Conservation (phyloP, 1,284 basidiomycete genomes). For the Nidula niveotomentosa region DNA sequence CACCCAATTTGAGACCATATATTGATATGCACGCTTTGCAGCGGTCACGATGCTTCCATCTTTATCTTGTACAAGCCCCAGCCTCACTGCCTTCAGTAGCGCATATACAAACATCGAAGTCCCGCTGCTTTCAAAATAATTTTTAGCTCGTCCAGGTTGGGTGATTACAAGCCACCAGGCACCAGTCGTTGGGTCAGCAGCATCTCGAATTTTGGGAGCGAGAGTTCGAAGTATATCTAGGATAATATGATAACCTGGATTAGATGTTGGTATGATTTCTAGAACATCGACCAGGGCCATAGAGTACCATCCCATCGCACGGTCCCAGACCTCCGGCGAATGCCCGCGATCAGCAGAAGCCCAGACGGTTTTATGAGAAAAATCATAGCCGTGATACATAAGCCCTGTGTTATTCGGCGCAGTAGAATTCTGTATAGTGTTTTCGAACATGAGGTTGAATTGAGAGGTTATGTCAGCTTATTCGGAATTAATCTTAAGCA, state of each 20-base stretch:
- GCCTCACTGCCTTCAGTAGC: constrained; percentile 40
- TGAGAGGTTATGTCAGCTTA: constrained; percentile 41
- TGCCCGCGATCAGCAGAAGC: constrained; percentile 44
- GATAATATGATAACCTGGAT: constrained; percentile 27
- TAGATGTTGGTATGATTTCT: constrained; percentile 32
- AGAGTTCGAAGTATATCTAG: constrained; percentile 32
- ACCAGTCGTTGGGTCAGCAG: constrained; percentile 37
- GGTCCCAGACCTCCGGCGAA: constrained; percentile 48
- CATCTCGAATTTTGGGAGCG: constrained; percentile 32
- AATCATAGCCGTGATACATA: constrained; percentile 51
- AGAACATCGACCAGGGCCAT: constrained; percentile 51
- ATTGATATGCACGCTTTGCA: constrained; percentile 41
- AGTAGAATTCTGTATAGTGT: constrained; percentile 37
- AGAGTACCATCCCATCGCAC: constrained; percentile 48
- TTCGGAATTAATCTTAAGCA: not conserved
- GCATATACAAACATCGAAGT: constrained; percentile 47
- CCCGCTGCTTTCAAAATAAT: constrained; percentile 52
- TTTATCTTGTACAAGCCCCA: constrained; percentile 36
- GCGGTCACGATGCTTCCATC: constrained; percentile 37
- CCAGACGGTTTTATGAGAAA: constrained; percentile 39
- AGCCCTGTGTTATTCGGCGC: constrained; percentile 38
- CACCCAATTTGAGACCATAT: constrained; percentile 40
- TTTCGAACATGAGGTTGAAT: constrained; percentile 42
- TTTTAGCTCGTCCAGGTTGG: constrained; percentile 41
- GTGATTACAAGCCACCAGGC: constrained; percentile 53